Percentiles rank a stretch among this genome's conserved stretches.
phyloP scores from a whole-genome alignment of 306 rosid genomes.

The Begonia masoniana region DNA sequence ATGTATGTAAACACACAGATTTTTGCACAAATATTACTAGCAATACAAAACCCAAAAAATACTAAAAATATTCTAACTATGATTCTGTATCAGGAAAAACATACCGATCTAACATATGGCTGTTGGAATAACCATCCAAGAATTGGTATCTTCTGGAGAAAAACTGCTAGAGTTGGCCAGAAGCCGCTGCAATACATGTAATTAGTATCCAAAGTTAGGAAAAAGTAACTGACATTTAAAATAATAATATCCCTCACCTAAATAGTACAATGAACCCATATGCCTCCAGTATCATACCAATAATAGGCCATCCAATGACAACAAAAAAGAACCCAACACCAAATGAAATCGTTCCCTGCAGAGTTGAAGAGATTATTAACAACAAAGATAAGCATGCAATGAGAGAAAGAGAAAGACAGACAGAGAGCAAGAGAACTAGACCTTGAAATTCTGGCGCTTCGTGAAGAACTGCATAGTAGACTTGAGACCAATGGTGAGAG shows the following conservation, averaged over 20 bases:
- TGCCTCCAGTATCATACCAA: conserved; percentile 89
- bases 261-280: conserved; percentile 84
- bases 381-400: neutral
- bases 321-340: conserved; percentile 84
- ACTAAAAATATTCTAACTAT: too few relatives aligned
- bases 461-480: conserved; percentile 89
- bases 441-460: conserved; percentile 89
- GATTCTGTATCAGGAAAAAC: conserved; percentile 15
- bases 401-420: neutral
- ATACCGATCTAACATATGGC: conserved; percentile 74
- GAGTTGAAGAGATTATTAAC: conserved; percentile 6
- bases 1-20: too few relatives aligned
- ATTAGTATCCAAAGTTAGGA: conserved; percentile 16
- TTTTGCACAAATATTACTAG: too few relatives aligned
- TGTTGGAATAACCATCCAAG: conserved; percentile 93
- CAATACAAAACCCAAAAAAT: too few relatives aligned
- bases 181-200: conserved; percentile 64
- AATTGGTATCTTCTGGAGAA: conserved; percentile 83
- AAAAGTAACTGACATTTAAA: neutral
- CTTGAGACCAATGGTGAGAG: conserved; percentile 85
- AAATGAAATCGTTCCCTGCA: conserved; percentile 87
- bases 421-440: conserved; percentile 16
- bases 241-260: conserved; percentile 33
- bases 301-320: conserved; percentile 86
- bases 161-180: conserved; percentile 98